Evolutionary conservation across 169 alveolate species (phyloP).

Genomic region (Sarcocystis neurona): DNA sequence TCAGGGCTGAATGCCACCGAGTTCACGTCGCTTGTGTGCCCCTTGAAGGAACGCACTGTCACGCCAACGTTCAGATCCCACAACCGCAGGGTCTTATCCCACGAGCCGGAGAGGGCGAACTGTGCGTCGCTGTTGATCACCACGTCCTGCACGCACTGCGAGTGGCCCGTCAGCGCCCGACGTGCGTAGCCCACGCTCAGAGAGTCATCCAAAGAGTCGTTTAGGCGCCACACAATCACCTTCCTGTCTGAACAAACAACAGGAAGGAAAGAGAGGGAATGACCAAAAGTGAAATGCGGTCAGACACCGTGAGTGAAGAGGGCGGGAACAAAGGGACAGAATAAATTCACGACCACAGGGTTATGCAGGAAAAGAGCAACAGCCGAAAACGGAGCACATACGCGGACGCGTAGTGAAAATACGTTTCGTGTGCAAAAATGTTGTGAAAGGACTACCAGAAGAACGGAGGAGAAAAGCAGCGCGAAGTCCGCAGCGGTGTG

Average conservation of each 20-base stretch:
- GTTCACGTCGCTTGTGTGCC: slow-evolving; percentile 93
- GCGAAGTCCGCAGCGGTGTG: too few species aligned
- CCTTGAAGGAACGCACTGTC: slow-evolving; percentile 90
- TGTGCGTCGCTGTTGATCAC: slow-evolving; percentile 93
- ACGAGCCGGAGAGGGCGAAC: slow-evolving; percentile 93
- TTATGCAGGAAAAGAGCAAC: too few species aligned
- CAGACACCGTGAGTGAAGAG: too few species aligned
- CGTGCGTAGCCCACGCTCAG: slow-evolving; percentile 71
- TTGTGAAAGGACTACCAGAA: too few species aligned
- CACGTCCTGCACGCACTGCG: slow-evolving; percentile 91
- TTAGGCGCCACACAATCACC: slow-evolving; percentile 67
- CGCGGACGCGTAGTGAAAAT: too few species aligned
- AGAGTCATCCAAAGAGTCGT: slow-evolving; percentile 57
- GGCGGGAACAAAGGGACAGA: too few species aligned
- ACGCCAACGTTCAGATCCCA: slow-evolving; percentile 92
- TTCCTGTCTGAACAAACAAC: slow-evolving; percentile 66
- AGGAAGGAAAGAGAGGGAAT: too few species aligned
- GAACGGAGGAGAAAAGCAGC: too few species aligned
- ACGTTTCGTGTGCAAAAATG: too few species aligned
- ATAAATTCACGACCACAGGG: too few species aligned
- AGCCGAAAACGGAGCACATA: too few species aligned
- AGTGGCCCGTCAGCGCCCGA: slow-evolving; percentile 85
- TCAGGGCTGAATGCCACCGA: slow-evolving; percentile 98
- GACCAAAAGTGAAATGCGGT: too few species aligned
- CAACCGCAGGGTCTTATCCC: slow-evolving; percentile 90